phyloP scores from a whole-genome alignment of 441 rosid species.

The Gossypium lobatum region DNA sequence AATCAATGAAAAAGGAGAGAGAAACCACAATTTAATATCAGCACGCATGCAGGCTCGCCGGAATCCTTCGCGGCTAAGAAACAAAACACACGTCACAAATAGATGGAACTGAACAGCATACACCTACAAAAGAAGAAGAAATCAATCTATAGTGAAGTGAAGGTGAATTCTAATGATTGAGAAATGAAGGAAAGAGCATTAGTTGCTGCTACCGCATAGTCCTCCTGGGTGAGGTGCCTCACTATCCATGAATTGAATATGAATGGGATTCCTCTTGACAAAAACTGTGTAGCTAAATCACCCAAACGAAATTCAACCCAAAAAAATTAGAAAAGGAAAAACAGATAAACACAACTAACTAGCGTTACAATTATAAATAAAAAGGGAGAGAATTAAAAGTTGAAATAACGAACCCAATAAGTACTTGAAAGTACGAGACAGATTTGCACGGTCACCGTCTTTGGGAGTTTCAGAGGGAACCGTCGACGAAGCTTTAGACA shows the following conservation, averaged over 20 bases:
- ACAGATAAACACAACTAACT: background rate
- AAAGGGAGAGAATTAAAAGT: background rate
- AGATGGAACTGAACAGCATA: conserved; percentile 90
- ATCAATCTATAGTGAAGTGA: background rate
- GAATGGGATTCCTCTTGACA: conserved; percentile 89
- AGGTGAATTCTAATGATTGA: background rate
- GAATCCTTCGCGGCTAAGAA: conserved; percentile 93
- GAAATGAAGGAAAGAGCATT: background rate
- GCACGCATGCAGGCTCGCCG: conserved; percentile 93
- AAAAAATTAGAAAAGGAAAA: background rate
- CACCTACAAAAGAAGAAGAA: conserved; percentile 36
- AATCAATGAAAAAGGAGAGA: background rate
- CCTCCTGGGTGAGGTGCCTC: conserved; percentile 71
- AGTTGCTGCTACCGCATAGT: conserved; percentile 62
- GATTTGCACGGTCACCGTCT: conserved; percentile 36
- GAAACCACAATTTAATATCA: conserved; percentile 50
- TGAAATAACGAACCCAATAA: conserved; percentile 48
- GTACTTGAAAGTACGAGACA: conserved; percentile 85
- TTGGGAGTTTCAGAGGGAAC: conserved; percentile 25
- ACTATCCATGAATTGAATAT: conserved; percentile 87
- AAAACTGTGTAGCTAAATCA: conserved; percentile 67
- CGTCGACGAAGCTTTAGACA: conserved; percentile 25
- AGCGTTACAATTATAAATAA: background rate
- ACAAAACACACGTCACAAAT: conserved; percentile 78
- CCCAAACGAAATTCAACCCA: conserved; percentile 3